phyloP scores from a whole-genome alignment of 768 basidiomycete genomes.

The Lactarius psammicola region DNA sequence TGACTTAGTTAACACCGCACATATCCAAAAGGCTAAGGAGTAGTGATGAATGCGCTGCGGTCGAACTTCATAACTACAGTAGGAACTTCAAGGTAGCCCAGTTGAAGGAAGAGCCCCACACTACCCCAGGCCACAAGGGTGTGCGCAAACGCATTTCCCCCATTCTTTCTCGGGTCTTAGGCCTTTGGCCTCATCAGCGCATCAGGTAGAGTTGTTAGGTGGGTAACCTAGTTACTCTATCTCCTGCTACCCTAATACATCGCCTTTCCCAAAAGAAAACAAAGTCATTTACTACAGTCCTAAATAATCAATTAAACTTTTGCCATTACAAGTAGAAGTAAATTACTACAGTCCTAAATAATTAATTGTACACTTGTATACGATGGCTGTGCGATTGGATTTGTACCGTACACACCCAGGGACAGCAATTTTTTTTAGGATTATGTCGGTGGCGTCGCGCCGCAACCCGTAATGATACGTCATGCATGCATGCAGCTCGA shows the following conservation, averaged over 20 bases:
- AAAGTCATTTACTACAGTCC: neutral
- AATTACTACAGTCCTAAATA: neutral
- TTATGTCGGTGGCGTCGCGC: neutral
- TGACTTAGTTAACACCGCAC: too few relatives aligned
- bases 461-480: neutral
- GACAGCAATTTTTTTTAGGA: too few relatives aligned
- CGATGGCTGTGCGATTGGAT: neutral
- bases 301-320: neutral
- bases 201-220: neutral
- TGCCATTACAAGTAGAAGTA: too few relatives aligned
- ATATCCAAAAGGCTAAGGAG: too few relatives aligned
- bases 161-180: too few relatives aligned
- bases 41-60: neutral
- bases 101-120: too few relatives aligned
- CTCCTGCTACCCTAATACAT: neutral
- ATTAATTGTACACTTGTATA: neutral
- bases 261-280: neutral
- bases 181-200: neutral
- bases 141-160: neutral
- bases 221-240: neutral
- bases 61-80: neutral
- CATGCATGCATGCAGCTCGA: neutral
- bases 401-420: neutral
- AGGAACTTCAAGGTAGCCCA: too few relatives aligned
- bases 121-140: too few relatives aligned